Evolutionary conservation across 2,329 filamentous ascomycete species (phyloP), one percentile per base, ranked within the genome.

Genomic region (Aspergillus brunneoviolaceus): DNA sequence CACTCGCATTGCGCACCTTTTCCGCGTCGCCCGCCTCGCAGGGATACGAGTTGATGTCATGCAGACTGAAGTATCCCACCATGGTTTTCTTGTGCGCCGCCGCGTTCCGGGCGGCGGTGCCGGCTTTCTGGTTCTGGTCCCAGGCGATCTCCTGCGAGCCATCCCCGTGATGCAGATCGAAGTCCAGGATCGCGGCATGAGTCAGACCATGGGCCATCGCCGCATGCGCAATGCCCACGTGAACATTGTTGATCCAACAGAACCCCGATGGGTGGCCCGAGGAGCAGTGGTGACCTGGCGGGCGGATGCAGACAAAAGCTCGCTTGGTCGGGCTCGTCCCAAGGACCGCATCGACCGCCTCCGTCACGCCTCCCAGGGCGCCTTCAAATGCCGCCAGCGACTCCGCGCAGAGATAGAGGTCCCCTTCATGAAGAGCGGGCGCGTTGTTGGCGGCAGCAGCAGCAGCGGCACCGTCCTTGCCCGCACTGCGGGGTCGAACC

Each of bases 201-300:
- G 94, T 98, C 29, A 98, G 79, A 0, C 90, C 92, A 71, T 99
- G 90, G 45, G 84, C 85, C 63, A 94, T 86, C 21, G 91, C 88
- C 11, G 89, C 94, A 74, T 99, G 91, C 74, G 96, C 90, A 65
- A 99, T 96, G 0, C 94, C 95, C 23, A 99, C 91, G 72, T 98
- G 94, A 0, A 99, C 92, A 72, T 99, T 99, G 76, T 99, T 99
- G 54, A 99, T 80, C 94, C 95, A 99, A 79, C 95, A 99, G 73
- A 99, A 99, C 0, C 95, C 95, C 2, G 94, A 97, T 0, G 95
- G 95, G 68, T 89, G 89, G 53, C 89, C 86, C 4, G 91, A 87
- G 2, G 94, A 96, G 77, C 95, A 99, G 72, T 99, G 95, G 73
- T 99, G 95, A 1, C 95, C 95, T 0, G 95, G 95, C 4, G 95